Evolutionary conservation across 2,329 filamentous ascomycete species (phyloP), one percentile per base, ranked within the genome.

Genomic region (Pestalotiopsis sp.): DNA sequence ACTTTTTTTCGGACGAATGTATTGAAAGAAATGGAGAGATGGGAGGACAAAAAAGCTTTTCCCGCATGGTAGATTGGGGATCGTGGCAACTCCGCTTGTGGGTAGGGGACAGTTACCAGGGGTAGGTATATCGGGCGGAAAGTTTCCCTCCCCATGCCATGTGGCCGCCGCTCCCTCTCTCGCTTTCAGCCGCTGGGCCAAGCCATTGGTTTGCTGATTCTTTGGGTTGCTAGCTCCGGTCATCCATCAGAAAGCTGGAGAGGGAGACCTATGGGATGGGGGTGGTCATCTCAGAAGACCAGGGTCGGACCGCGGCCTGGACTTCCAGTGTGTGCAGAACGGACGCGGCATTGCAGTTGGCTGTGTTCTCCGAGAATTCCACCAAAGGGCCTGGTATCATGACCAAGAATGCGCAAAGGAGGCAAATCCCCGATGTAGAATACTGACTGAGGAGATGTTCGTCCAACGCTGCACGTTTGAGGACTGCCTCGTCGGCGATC

Each of bases 251-350:
- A 62, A 63, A 24, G 20, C 39, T 48, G 60, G 60, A 30, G 60
- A 63, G 30, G 30, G 30, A 35, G 30, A 35, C 30, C 30, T 35
- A 35, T 39, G 59, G 35, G 13, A 44, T 13, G 14, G 44, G 60
- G 26, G 30, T 61, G 26, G 26, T 39, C 30, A 39, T 48, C 35
- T 20, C 30, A 35, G 30, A 35, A 35, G n/a, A 61, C 39, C 60
- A 44, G 39, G 60, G 38, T 58, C 56, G 56, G 56, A 58, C 24
- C 56, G 56, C 56, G 58, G 58, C 35, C 58, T 61, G 58, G n/a
- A 22, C 58, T 61, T 61, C 58, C 26, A 38, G 58, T 20, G 58
- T 39, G 58, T 35, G 30, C 30, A 35, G 30, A 7, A 35, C 58
- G 17, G 58, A 39, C 26, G 26, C 56, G 56, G 26, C 56, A 17